Base-by-base conservation (phyloP, 768 basidiomycete species). In the Phaeotremella skinneri region DNA sequence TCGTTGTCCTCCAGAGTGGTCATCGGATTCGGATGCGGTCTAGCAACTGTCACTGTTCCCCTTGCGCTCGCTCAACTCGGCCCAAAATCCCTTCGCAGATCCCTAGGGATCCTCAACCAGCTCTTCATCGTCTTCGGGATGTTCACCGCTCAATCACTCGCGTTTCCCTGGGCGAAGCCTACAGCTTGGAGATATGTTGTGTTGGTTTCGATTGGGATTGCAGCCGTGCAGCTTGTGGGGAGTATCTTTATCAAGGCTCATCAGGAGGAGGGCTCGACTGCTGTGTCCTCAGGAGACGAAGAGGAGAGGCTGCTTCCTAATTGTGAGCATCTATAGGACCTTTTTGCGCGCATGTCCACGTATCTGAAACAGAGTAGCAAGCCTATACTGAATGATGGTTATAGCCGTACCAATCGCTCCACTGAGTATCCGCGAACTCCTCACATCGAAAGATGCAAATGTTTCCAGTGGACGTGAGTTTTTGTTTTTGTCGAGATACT, bases 61-160 rank as follows among this genome's bases (percentile, higher is more conserved):
- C 82, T 92, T 32, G 92, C 85, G 76, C 80, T 94, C n/a, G 81
- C 87, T 3, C 90, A 92, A 75, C 86, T 94, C 13, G 85, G 90
- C 0, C 92, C 91, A 0, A 78, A 83, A 2, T 81, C 82, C 47
- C 87, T 91, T 56, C 86, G 84, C 50, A 56, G 60, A 25, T 64
- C 69, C 21, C 49, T 76, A n/a, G 75, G 75, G 0, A 70, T 76
- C 32, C 55, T 65, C 49, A 73, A 70, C 56, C 74, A 76, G 55
- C 58, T 70, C 16, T 71, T 67, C 59, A 76, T 76, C 45, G 73
- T 74, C 34, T 32, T 74, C 16, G 75, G 73, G 13, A 70, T 76
- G 45, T 54, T 76, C 16, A 54, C 59, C 17, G 69, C 67, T 13
- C 75, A 74, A 51, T 56, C 66, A 7, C 48, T 72, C 0, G 69